Base-by-base conservation (phyloP, 2,329 filamentous ascomycete species). In the Cladosporium velox region DNA sequence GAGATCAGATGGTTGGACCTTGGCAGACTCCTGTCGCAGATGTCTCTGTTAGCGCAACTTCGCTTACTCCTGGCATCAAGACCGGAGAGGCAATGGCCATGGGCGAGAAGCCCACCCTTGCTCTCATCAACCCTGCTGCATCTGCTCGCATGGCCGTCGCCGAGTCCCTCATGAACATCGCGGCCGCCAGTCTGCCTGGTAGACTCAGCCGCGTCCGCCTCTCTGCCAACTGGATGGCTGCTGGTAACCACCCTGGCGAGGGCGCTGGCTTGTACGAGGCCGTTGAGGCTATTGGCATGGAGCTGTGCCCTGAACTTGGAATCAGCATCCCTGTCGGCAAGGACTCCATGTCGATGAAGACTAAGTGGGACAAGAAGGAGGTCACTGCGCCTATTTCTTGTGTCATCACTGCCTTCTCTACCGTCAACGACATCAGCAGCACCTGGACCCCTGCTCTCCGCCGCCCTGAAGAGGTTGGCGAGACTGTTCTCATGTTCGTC, bases 331-430 rank as follows among this genome's bases (percentile, higher is more conserved):
- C 95, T 4, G 95, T 98, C 10, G 95, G 95, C 65, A 98, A 99
- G 80, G 95, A 99, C 78, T 98, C 94, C 0, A 97, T 96, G 79
- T 97, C 93, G 2, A 98, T 99, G 95, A 97, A 97, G 84, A 94
- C 96, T 74, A 92, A 92, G 65, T 98, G 95, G 95, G 90, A 88
- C 75, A 80, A 85, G 15, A 95, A 91, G 81, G 93, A 93, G 70
- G 94, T 98, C 59, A 97, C 92, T 44, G 92, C 95, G 4, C 95
- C 95, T 1, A 87, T 98, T 72, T 96, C 94, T 0, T 85, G 96
- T 6, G 89, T 97, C 65, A 93, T 98, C 72, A 93, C 95, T 5
- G 92, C 95, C 1, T 97, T 98, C 74, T 90, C 90, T 0, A 87
- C 92, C 1, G 93, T 97, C 3, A 86, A 90, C 64, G 88, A 96